Evolutionary conservation across 2,329 filamentous ascomycete species (phyloP), one percentile per base, ranked within the genome.

Genomic region (Aureobasidium sp.): DNA sequence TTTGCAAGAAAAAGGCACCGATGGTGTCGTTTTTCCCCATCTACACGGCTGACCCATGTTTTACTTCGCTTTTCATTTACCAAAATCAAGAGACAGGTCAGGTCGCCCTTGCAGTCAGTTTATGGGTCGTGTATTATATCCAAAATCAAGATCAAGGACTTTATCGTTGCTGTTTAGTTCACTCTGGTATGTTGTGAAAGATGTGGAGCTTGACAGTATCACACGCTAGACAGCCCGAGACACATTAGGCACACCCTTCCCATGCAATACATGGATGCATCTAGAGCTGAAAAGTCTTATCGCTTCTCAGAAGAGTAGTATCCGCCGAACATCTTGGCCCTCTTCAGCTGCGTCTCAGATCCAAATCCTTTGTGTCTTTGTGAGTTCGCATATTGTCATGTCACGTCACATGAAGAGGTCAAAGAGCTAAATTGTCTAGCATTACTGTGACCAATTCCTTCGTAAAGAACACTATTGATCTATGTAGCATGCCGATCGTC

Each of bases 41-140:
- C 27, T 46, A 17, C 41, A 46, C 29, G 53, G 29, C 53, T 46
- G 41, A 44, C 41, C 27, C 41, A 44, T 57, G 41, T 5, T 57
- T 57, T 46, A 20, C 27, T 44, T 48, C 48, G 43, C 55, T 46
- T 46, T 41, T 57, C 41, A 9, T 46, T 37, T 32, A 26, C 41
- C 43, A 59, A 59, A 59, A 48, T 37, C 32, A 59, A 59, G 20
- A 37, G 43, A 48, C 29, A 48, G 55, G 43, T 59, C 55, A 48
- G 55, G 32, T 59, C 32, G 43, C 43, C 32, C 43, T 37, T 48
- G 24, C n/a, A n/a, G 41, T 43, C 32, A 24, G 20, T 37, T 27
- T 59, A 12, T 8, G 13, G 26, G 53, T 36, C 20, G 26, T 59
- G 55, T 59, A 59, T 59, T 29, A 59, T 59, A 57, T 37, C 29